Percentiles rank a stretch among this genome's conserved stretches.
These are phyloP conservation scores for Odontarrhena argentea DNA, from an alignment of 345 rosid genomes.

Conservation along the genomic window DNA sequence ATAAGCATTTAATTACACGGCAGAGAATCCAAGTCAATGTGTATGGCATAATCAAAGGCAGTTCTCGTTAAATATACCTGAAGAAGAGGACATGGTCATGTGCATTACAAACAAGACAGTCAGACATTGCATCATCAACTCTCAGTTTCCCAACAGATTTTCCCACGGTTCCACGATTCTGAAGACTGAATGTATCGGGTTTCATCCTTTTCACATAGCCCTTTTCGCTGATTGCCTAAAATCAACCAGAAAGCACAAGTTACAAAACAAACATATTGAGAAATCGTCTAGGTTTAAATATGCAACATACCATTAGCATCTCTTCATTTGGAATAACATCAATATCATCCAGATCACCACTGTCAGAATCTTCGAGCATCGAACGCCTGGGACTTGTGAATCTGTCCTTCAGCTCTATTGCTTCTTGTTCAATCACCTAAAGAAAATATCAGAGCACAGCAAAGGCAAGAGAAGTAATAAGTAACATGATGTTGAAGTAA, in stretches of 20 bases:
- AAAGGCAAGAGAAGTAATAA: constrained; percentile 1
- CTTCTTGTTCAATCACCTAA: constrained; percentile 86
- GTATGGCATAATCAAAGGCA: not conserved
- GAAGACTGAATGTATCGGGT: constrained; percentile 86
- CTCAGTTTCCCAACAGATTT: constrained; percentile 95
- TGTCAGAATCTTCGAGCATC: constrained; percentile 71
- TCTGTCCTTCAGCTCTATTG: constrained; percentile 76
- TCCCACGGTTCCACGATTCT: constrained; percentile 91
- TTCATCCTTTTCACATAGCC: constrained; percentile 97
- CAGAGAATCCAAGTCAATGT: not conserved
- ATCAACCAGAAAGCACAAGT: constrained; percentile 34
- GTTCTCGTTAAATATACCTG: constrained; percentile 52
- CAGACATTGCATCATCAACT: constrained; percentile 90
- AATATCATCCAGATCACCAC: constrained; percentile 86
- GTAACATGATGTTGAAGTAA: constrained; percentile 14
- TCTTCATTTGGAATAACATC: constrained; percentile 96
- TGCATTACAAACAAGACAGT: constrained; percentile 85
- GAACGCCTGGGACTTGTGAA: constrained; percentile 81
- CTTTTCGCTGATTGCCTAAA: constrained; percentile 91
- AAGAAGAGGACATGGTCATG: constrained; percentile 92
- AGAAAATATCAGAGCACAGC: constrained; percentile 13
- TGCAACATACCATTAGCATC: constrained; percentile 70
- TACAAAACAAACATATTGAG: constrained; percentile 18
- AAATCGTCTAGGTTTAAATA: constrained; percentile 23
- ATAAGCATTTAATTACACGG: constrained; percentile 7